Percentiles rank a stretch among this genome's conserved stretches.
Conservation (phyloP, 2,329 filamentous ascomycete species). For the Nemania abortiva region DNA sequence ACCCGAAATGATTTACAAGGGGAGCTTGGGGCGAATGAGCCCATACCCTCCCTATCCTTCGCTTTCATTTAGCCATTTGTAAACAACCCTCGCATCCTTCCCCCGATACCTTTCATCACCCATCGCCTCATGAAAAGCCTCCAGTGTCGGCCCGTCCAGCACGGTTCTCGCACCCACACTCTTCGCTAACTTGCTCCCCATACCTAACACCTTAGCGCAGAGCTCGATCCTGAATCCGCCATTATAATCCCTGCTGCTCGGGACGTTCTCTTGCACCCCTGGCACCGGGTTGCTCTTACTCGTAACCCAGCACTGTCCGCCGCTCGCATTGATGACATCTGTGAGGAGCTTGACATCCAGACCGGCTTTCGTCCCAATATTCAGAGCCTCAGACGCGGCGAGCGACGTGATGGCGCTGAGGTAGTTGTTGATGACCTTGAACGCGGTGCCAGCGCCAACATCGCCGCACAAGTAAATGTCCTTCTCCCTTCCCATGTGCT, state of each 20-base stretch:
- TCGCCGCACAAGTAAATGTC: slow-evolving; percentile 73
- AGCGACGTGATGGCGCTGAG: slow-evolving; percentile 76
- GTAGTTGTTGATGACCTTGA: slow-evolving; percentile 81
- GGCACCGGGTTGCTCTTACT: slow-evolving; percentile 52
- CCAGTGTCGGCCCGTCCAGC: slow-evolving; percentile 46
- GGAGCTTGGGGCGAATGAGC: not conserved
- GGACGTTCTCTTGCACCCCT: slow-evolving; percentile 49
- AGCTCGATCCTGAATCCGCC: slow-evolving; percentile 52
- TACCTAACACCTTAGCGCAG: slow-evolving; percentile 49
- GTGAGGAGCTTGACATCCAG: slow-evolving; percentile 63
- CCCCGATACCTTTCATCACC: slow-evolving; percentile 48
- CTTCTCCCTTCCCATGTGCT: slow-evolving; percentile 64
- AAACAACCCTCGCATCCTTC: slow-evolving; percentile 52
- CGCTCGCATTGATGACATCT: slow-evolving; percentile 76
- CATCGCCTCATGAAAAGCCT: slow-evolving; percentile 49
- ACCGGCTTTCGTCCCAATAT: slow-evolving; percentile 55
- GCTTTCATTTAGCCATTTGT: slow-evolving; percentile 50
- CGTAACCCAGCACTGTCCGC: slow-evolving; percentile 60
- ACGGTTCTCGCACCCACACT: slow-evolving; percentile 49
- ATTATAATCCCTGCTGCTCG: slow-evolving; percentile 49
- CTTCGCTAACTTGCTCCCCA: slow-evolving; percentile 48
- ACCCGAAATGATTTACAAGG: not conserved
- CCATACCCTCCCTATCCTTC: slow-evolving; percentile 5
- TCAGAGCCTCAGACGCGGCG: slow-evolving; percentile 54
- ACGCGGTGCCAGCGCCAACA: slow-evolving; percentile 72